A percentile compares a stretch with the other conserved stretches of the same genome.
Conservation (phyloP, 495 filamentous ascomycete species). For the Aspergillus wentii region DNA sequence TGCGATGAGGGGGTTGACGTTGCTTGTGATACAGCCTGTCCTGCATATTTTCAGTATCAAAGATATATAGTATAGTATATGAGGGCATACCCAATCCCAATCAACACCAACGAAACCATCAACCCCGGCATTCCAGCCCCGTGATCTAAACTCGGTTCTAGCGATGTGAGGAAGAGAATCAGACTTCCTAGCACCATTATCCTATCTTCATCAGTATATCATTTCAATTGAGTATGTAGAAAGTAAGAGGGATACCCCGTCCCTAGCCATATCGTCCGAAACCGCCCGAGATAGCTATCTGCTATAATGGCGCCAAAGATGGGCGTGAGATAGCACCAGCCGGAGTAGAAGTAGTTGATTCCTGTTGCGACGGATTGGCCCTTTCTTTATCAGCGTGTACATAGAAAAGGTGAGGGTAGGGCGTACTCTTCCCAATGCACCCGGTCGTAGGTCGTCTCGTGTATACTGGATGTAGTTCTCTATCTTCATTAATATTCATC, state of each 20-base stretch:
- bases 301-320: conserved; percentile 59
- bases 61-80: neutral
- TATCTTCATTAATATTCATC: neutral
- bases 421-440: conserved; percentile 10
- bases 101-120: conserved; percentile 45
- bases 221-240: too few species aligned
- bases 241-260: too few species aligned
- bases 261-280: conserved; percentile 48
- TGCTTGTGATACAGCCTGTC: conserved; percentile 47
- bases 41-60: neutral
- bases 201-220: conserved; percentile 40
- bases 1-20: conserved; percentile 43
- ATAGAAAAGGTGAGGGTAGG: too few species aligned
- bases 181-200: conserved; percentile 57
- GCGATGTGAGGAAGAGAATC: conserved; percentile 52
- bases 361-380: conserved; percentile 53
- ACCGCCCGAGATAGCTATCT: conserved; percentile 61
- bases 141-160: conserved; percentile 34
- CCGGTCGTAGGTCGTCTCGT: conserved; percentile 1
- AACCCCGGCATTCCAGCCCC: conserved; percentile 34
- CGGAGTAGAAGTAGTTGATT: conserved; percentile 55
- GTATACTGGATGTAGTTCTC: conserved; percentile 8
- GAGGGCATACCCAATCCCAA: conserved; percentile 26
- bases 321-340: conserved; percentile 62
- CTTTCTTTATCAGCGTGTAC: conserved; percentile 31